phyloP scores from a whole-genome alignment of 1,284 basidiomycete species.

The Cryptococcus sp. region DNA sequence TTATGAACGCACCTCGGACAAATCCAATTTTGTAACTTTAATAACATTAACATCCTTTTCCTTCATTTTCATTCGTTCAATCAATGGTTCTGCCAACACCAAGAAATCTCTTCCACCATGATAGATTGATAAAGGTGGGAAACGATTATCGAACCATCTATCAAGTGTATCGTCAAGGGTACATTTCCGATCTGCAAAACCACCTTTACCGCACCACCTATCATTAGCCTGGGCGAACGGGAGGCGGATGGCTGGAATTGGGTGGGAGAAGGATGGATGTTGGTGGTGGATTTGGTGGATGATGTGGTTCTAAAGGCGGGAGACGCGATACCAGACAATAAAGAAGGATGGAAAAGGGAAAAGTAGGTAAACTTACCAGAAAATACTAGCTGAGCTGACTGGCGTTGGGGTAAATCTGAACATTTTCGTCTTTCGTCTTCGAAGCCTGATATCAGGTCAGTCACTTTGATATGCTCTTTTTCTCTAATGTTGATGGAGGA shows the following conservation, averaged over 20 bases:
- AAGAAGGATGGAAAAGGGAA: neutral
- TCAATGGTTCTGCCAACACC: slow-evolving; percentile 52
- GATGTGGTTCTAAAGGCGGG: too few species aligned
- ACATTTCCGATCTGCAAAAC: slow-evolving; percentile 58
- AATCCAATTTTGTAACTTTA: slow-evolving; percentile 53
- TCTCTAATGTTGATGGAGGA: neutral
- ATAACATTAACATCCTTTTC: slow-evolving; percentile 55
- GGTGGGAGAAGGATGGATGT: too few species aligned
- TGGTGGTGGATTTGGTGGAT: too few species aligned
- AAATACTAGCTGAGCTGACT: slow-evolving; percentile 54
- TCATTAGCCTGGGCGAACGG: too few species aligned
- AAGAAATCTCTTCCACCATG: slow-evolving; percentile 55
- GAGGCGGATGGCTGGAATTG: neutral
- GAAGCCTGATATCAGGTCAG: slow-evolving; percentile 38
- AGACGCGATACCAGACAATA: too few species aligned
- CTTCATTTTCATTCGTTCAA: slow-evolving; percentile 51
- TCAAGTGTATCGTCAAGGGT: slow-evolving; percentile 54
- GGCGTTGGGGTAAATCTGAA: slow-evolving; percentile 62
- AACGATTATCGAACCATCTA: slow-evolving; percentile 56
- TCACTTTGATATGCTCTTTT: neutral
- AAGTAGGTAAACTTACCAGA: slow-evolving; percentile 44
- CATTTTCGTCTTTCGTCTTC: slow-evolving; percentile 58
- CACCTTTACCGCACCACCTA: slow-evolving; percentile 57
- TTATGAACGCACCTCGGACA: slow-evolving; percentile 46
- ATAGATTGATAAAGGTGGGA: slow-evolving; percentile 58